Evolutionary conservation across 208 protist genomes (phyloP).

Genomic region (Leishmania amazonensis): DNA sequence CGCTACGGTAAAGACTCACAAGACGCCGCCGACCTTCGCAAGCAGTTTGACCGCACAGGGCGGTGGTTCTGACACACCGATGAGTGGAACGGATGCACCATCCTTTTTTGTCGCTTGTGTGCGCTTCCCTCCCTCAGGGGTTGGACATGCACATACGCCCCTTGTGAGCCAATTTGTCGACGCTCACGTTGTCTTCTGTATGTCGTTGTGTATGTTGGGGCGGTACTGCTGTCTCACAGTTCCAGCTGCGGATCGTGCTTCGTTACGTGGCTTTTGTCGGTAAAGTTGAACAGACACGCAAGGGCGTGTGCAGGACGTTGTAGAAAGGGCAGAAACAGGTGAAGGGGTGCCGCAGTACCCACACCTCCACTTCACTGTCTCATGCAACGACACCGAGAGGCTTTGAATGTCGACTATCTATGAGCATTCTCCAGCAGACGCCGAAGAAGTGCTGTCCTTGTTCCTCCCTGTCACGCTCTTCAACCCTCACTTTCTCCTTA

Average conservation of each 20-base stretch:
- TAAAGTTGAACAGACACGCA: background rate
- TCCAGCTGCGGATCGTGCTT: background rate
- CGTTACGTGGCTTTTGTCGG: background rate
- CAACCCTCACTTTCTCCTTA: background rate
- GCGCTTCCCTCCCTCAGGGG: background rate
- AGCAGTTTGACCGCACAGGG: slow-evolving; percentile 86
- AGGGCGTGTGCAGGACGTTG: background rate
- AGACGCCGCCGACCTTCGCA: slow-evolving; percentile 84
- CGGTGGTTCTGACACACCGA: slow-evolving; percentile 68
- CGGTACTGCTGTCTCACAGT: slow-evolving; percentile 2
- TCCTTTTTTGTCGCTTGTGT: background rate
- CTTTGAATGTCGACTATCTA: background rate
- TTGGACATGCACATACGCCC: background rate
- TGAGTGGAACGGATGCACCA: background rate
- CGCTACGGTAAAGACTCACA: slow-evolving; percentile 90
- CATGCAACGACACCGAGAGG: background rate
- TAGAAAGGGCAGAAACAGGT: background rate
- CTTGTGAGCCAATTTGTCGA: background rate
- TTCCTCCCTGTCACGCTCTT: background rate
- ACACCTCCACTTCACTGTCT: background rate
- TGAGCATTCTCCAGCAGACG: background rate
- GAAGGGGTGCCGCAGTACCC: background rate
- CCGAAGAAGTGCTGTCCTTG: background rate
- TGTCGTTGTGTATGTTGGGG: slow-evolving; percentile 3
- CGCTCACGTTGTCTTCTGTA: background rate